Evolutionary conservation across 192 early-diverging fungal species (phyloP).

Genomic region (Linnemannia hyalina): DNA sequence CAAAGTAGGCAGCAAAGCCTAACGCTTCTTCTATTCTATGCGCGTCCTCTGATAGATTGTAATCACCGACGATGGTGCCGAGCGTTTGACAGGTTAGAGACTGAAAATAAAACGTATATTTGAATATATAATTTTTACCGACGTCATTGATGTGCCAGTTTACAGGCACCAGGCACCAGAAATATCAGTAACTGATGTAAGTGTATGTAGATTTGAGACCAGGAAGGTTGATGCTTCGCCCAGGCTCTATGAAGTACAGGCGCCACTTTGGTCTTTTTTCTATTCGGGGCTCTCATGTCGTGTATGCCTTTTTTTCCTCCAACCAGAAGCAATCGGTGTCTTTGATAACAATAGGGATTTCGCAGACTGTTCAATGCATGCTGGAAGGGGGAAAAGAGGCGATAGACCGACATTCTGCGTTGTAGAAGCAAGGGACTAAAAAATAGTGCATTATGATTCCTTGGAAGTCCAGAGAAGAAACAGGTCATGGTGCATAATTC

Average conservation of each 20-base stretch:
- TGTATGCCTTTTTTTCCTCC: not conserved
- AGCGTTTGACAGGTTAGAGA: slow-evolving; percentile 72
- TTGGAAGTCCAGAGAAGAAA: not conserved
- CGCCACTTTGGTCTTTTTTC: not conserved
- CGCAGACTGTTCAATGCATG: no score
- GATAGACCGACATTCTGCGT: not conserved
- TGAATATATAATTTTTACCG: no score
- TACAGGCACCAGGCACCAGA: not conserved
- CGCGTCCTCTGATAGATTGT: slow-evolving; percentile 58
- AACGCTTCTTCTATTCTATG: not conserved
- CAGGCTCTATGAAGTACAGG: not conserved
- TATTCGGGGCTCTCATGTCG: not conserved
- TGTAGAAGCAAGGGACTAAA: not conserved
- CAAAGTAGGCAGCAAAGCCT: not conserved
- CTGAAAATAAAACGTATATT: not conserved
- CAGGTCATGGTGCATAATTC: not conserved
- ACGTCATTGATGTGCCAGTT: not conserved
- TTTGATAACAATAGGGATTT: not conserved
- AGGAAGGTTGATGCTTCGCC: not conserved
- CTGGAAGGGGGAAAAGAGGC: not conserved
- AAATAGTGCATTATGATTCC: not conserved
- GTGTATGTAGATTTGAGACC: not conserved
- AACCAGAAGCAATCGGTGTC: not conserved
- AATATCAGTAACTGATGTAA: not conserved
- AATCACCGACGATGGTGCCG: slow-evolving; percentile 71